Percentiles rank a stretch among this genome's conserved stretches.
Conservation (phyloP, 108 stramenopile species). For the Hondaea fermentalgiana region DNA sequence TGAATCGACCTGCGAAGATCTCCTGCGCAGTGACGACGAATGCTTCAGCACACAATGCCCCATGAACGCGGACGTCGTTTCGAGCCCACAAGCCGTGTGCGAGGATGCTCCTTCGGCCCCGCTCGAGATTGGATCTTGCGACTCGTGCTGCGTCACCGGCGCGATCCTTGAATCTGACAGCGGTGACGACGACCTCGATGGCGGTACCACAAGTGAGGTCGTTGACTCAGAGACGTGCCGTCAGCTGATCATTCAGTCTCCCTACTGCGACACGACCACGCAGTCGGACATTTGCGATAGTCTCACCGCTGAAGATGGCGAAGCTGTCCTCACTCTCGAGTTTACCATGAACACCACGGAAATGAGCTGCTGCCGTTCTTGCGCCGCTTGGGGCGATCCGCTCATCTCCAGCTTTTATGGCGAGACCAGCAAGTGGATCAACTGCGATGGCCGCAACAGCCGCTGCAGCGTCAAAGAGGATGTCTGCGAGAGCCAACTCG, state of each 20-base stretch:
- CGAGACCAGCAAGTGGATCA: background rate
- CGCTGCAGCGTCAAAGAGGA: background rate
- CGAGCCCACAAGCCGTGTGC: background rate
- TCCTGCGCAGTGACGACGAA: background rate
- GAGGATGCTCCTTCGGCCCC: background rate
- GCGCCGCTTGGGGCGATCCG: background rate
- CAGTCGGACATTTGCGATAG: background rate
- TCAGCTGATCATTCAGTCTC: background rate
- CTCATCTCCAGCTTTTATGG: background rate
- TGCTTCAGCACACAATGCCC: background rate
- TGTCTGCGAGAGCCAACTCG: background rate
- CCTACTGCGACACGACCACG: background rate
- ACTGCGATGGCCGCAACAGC: background rate
- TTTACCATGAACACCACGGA: background rate
- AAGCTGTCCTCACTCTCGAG: background rate
- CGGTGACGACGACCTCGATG: background rate
- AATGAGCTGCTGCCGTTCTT: background rate
- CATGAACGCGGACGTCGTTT: background rate
- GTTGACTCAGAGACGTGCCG: background rate
- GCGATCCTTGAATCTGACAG: background rate
- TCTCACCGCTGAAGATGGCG: background rate
- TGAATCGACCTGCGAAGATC: background rate
- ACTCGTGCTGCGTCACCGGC: background rate
- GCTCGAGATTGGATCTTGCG: background rate
- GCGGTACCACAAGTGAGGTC: background rate